Evolutionary conservation across 768 basidiomycete species (phyloP), one percentile per base, ranked within the genome.

Genomic region (Suillus cothurnatus): DNA sequence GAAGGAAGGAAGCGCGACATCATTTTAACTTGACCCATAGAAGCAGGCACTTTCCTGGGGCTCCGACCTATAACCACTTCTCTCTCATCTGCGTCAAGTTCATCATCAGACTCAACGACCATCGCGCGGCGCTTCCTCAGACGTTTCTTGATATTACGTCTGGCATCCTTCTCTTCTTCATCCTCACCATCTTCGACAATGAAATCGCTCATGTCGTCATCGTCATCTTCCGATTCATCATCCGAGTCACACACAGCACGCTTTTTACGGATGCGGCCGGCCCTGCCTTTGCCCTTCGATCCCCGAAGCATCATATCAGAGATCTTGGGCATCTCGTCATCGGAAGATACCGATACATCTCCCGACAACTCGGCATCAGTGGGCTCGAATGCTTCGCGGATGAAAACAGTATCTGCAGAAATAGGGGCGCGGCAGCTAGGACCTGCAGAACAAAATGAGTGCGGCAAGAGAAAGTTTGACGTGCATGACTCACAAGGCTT

Each of bases 1-100:
- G 89, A 89, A 0, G 89, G 88, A 43, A 88, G 70, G 74, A 90
- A 88, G 38, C 81, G 77, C 19, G 86, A 80, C 78, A 87, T 81
- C 15, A 80, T 66, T 68, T 81, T 80, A 64, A 86, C 73, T 8
- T 76, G 74, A 50, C 78, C 80, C 41, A 71, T 67, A 6, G 76
- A 68, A 4, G 74, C 52, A 9, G 76, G 68, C 3, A 76, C 55
- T 58, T 76, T 74, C 65, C 73, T 67, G 43, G 72, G 73, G 68
- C 31, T 66, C 60, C 69, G 71, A 39, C 82, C 80, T 53, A 81
- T 81, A 32, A 83, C 70, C 7, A 84, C 76, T 62, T 82, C 81
- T 57, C 75, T 74, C 56, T 81, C 81, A 65, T 82, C 80, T 31
- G 71, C 73, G 15, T 81, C 79, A 4, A 71, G 70, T 38, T 82